Evolutionary conservation across 2,329 filamentous ascomycete genomes (phyloP).

Genomic region (Colletotrichum graminicola): DNA sequence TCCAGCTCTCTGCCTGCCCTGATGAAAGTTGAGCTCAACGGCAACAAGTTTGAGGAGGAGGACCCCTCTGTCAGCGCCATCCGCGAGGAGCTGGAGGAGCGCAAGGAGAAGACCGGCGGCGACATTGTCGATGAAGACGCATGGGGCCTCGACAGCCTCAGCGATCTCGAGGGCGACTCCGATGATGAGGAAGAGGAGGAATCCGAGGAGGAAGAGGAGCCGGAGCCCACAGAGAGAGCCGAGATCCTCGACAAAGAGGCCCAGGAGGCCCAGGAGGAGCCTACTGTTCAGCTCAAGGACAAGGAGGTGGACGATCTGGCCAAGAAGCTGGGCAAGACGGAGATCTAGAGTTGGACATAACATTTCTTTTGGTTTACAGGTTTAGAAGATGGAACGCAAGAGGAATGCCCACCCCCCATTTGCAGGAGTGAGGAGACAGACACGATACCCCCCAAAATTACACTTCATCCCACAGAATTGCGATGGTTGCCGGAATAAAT

Average conservation of each 20-base stretch:
- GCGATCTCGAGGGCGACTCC: slow-evolving; percentile 85
- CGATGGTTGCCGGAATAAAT: not conserved
- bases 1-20: slow-evolving; percentile 78
- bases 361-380: slow-evolving; percentile 34
- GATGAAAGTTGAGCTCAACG: slow-evolving; percentile 91
- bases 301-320: slow-evolving; percentile 86
- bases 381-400: slow-evolving; percentile 42
- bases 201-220: slow-evolving; percentile 72
- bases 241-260: slow-evolving; percentile 79
- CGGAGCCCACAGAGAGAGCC: slow-evolving; percentile 71
- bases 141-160: slow-evolving; percentile 88
- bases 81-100: slow-evolving; percentile 77
- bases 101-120: slow-evolving; percentile 80
- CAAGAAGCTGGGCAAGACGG: slow-evolving; percentile 79
- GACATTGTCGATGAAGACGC: slow-evolving; percentile 79
- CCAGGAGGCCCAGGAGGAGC: slow-evolving; percentile 79
- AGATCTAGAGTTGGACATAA: slow-evolving; percentile 55
- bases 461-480: slow-evolving; percentile 29
- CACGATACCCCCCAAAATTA: slow-evolving; percentile 43
- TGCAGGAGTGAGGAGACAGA: slow-evolving; percentile 34
- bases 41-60: slow-evolving; percentile 93
- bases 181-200: slow-evolving; percentile 76
- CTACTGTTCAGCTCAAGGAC: slow-evolving; percentile 77
- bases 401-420: slow-evolving; percentile 36
- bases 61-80: slow-evolving; percentile 78